phyloP scores from a whole-genome alignment of 1,139 yeast species.

The Magnusiomyces magnusii region DNA sequence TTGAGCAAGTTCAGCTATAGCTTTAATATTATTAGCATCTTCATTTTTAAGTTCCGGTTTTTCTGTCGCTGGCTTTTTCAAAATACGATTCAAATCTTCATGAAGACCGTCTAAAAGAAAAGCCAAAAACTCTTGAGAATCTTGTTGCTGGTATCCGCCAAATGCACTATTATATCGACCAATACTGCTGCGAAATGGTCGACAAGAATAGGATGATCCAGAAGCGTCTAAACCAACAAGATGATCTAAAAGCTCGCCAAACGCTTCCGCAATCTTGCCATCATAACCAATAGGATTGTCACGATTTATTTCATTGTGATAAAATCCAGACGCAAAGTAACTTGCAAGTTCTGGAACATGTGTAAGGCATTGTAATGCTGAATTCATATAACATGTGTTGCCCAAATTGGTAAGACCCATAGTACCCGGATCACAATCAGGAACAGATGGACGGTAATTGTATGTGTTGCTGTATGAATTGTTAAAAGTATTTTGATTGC shows the following conservation, averaged over 20 bases:
- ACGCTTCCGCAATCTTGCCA: constrained; percentile 40
- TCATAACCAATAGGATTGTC: constrained; percentile 81
- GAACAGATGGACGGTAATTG: background rate
- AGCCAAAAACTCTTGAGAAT: constrained; percentile 89
- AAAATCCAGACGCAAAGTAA: constrained; percentile 58
- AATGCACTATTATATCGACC: constrained; percentile 79
- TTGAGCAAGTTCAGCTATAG: constrained; percentile 55
- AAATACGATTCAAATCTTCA: constrained; percentile 82
- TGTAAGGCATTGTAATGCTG: constrained; percentile 83
- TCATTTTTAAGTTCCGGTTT: constrained; percentile 72
- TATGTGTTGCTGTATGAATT: background rate
- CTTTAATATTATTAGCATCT: constrained; percentile 47
- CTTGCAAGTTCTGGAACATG: constrained; percentile 80
- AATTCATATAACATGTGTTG: constrained; percentile 94
- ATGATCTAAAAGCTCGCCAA: constrained; percentile 9
- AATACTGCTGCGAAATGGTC: constrained; percentile 69
- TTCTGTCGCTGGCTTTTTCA: constrained; percentile 77
- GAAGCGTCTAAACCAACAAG: constrained; percentile 7
- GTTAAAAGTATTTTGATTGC: background rate
- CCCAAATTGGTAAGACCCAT: constrained; percentile 78
- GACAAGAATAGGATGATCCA: constrained; percentile 42
- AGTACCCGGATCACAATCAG: constrained; percentile 34
- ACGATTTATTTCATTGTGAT: constrained; percentile 57
- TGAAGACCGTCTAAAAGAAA: constrained; percentile 87
- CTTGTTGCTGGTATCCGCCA: constrained; percentile 87